Percentiles rank a stretch among this genome's conserved stretches.
phyloP scores from a whole-genome alignment of 768 basidiomycete genomes.

The Phanerodontia chrysosporium region DNA sequence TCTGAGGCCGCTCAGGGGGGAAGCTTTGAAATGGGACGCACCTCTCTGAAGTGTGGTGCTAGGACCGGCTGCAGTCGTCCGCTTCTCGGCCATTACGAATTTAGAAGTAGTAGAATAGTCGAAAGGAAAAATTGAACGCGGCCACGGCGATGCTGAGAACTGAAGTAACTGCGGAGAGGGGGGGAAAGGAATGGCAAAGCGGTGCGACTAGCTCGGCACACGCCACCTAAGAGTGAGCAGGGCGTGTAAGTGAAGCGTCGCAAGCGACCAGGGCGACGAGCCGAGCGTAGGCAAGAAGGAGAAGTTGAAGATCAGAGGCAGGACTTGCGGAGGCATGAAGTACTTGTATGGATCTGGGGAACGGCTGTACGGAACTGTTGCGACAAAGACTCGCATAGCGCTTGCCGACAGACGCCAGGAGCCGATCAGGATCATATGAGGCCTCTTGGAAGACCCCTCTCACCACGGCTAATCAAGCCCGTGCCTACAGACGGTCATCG shows the following conservation, averaged over 20 bases:
- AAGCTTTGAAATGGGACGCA: slow-evolving; percentile 6
- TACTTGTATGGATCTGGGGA: slow-evolving; percentile 19
- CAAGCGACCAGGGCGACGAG: slow-evolving; percentile 11
- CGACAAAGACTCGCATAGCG: slow-evolving; percentile 13
- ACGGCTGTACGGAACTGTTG: slow-evolving; percentile 24
- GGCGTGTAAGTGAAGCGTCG: slow-evolving; percentile 6
- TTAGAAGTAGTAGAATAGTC: slow-evolving; percentile 21
- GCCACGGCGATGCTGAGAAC: slow-evolving; percentile 20
- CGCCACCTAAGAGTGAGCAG: slow-evolving; percentile 5
- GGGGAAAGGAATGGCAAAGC: slow-evolving; percentile 9
- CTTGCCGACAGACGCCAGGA: slow-evolving; percentile 7
- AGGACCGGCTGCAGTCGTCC: slow-evolving; percentile 21
- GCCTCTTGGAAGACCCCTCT: slow-evolving; percentile 15
- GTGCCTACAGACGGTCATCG: background rate
- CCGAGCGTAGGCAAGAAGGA: slow-evolving; percentile 18
- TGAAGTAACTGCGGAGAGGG: slow-evolving; percentile 7
- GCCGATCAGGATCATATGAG: slow-evolving; percentile 18
- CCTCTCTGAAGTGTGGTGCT: slow-evolving; percentile 25
- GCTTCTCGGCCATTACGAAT: slow-evolving; percentile 30
- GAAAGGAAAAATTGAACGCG: slow-evolving; percentile 19
- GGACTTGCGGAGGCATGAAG: slow-evolving; percentile 14
- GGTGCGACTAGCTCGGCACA: slow-evolving; percentile 9
- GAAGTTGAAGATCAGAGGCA: slow-evolving; percentile 16
- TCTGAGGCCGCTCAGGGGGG: background rate
- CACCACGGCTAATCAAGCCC: slow-evolving; percentile 24